Evolutionary conservation across 1,139 yeast genomes (phyloP).

Genomic region (Suhomyces ambrosiae): DNA sequence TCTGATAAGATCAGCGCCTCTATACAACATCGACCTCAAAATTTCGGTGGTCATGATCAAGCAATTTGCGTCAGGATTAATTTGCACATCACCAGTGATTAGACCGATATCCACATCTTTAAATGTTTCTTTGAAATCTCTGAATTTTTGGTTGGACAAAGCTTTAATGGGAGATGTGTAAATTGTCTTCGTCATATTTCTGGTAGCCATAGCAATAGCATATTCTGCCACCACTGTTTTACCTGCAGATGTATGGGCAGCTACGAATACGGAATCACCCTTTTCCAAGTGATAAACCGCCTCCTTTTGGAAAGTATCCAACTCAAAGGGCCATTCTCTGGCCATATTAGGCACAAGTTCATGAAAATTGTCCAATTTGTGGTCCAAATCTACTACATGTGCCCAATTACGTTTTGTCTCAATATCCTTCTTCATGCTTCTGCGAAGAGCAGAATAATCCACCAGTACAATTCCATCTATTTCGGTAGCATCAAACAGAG

Average conservation of each 20-base stretch:
- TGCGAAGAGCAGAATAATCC: constrained; percentile 40
- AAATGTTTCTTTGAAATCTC: constrained; percentile 86
- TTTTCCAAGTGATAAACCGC: constrained; percentile 95
- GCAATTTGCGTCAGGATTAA: constrained; percentile 96
- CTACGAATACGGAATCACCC: constrained; percentile 96
- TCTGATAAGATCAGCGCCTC: constrained; percentile 94
- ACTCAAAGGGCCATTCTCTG: constrained; percentile 86
- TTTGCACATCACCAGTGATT: constrained; percentile 97
- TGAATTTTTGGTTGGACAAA: constrained; percentile 86
- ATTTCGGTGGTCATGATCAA: constrained; percentile 98
- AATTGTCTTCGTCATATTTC: constrained; percentile 89
- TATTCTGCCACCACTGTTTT: constrained; percentile 92
- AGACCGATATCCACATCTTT: constrained; percentile 85
- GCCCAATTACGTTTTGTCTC: constrained; percentile 78
- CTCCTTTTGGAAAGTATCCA: constrained; percentile 95
- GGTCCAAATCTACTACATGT: constrained; percentile 87
- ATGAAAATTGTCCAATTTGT: constrained; percentile 76
- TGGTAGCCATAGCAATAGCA: constrained; percentile 88
- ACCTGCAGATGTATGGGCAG: constrained; percentile 97
- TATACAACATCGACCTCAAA: constrained; percentile 88
- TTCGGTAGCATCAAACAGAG: constrained; percentile 44
- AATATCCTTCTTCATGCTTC: constrained; percentile 30
- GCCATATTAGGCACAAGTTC: constrained; percentile 94
- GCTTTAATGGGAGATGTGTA: constrained; percentile 95
- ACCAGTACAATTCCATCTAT: constrained; percentile 80